These are phyloP conservation scores for Colletotrichum euphorbiae DNA, from an alignment of 2,329 filamentous ascomycete genomes.

Conservation along the genomic window DNA sequence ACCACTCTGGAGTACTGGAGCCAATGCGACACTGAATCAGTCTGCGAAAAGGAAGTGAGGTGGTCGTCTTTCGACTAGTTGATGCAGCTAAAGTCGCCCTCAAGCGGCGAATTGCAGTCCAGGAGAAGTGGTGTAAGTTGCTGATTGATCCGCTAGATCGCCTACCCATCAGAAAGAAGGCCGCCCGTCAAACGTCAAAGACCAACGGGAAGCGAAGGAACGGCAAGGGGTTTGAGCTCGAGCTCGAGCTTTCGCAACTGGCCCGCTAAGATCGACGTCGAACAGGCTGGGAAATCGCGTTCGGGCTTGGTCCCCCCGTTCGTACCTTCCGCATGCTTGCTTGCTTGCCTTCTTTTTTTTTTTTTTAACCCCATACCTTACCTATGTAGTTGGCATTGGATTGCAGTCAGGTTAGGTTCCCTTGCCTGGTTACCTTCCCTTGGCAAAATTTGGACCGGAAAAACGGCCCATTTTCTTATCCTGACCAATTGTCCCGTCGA, in stretches of 20 bases:
- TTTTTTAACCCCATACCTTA: too few species aligned
- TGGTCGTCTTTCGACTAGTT: not conserved
- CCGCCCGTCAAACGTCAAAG: too few species aligned
- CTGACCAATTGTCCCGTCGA: conserved; percentile 7
- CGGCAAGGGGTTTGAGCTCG: not conserved
- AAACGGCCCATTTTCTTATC: conserved; percentile 17
- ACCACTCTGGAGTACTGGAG: not conserved
- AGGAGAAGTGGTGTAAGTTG: conserved; percentile 1
- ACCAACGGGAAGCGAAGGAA: not conserved
- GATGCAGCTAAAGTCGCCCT: not conserved
- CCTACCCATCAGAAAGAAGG: not conserved
- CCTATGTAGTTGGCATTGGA: too few species aligned
- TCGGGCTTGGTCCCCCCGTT: conserved; percentile 11
- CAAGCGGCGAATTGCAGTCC: not conserved
- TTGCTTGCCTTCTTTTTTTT: not conserved
- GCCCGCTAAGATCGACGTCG: conserved; percentile 13
- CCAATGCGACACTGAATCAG: not conserved
- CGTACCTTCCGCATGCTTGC: conserved; percentile 1
- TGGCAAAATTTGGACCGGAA: conserved; percentile 24
- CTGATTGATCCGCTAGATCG: conserved; percentile 1
- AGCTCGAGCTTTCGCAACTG: not conserved
- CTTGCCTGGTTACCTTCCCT: conserved; percentile 2
- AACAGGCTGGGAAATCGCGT: conserved; percentile 17
- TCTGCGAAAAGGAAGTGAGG: not conserved
- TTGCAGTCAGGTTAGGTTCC: not conserved